A percentile compares a stretch with the other conserved stretches of the same genome.
phyloP scores from a whole-genome alignment of 164 flowering plant genomes.

The Dillenia turbinata region DNA sequence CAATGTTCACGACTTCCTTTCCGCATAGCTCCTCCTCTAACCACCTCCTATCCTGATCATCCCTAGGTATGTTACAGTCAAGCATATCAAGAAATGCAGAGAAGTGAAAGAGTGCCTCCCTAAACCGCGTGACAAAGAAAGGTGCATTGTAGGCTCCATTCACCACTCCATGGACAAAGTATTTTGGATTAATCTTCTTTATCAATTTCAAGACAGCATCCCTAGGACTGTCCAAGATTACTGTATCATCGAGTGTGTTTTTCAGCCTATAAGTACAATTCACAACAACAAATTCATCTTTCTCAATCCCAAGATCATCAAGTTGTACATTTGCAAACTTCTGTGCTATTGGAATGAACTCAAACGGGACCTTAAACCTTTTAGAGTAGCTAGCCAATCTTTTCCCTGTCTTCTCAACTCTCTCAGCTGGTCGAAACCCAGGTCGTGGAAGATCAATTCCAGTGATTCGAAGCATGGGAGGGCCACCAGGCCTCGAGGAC shows the following conservation, averaged over 20 bases:
- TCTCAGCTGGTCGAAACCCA: slow-evolving; percentile 31
- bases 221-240: slow-evolving; percentile 32
- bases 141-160: slow-evolving; percentile 15
- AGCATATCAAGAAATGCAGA: slow-evolving; percentile 14
- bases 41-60: slow-evolving; percentile 7
- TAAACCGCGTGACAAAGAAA: slow-evolving; percentile 16
- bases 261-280: slow-evolving; percentile 25
- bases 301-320: slow-evolving; percentile 34
- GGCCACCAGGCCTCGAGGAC: slow-evolving; percentile 30
- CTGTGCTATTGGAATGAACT: slow-evolving; percentile 33
- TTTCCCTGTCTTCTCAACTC: slow-evolving; percentile 33
- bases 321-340: slow-evolving; percentile 39
- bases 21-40: slow-evolving; percentile 16
- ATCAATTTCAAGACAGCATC: slow-evolving; percentile 32
- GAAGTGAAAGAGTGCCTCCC: slow-evolving; percentile 13
- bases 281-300: slow-evolving; percentile 32
- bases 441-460: slow-evolving; percentile 39
- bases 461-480: slow-evolving; percentile 34
- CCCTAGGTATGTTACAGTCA: slow-evolving; percentile 11
- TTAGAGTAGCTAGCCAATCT: slow-evolving; percentile 23
- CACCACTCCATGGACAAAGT: slow-evolving; percentile 10
- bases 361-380: slow-evolving; percentile 30
- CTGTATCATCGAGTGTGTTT: slow-evolving; percentile 37
- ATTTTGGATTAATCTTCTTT: slow-evolving; percentile 29
- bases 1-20: slow-evolving; percentile 15